Evolutionary conservation across 2,329 filamentous ascomycete genomes (phyloP).

Genomic region (Colletotrichum sojae): DNA sequence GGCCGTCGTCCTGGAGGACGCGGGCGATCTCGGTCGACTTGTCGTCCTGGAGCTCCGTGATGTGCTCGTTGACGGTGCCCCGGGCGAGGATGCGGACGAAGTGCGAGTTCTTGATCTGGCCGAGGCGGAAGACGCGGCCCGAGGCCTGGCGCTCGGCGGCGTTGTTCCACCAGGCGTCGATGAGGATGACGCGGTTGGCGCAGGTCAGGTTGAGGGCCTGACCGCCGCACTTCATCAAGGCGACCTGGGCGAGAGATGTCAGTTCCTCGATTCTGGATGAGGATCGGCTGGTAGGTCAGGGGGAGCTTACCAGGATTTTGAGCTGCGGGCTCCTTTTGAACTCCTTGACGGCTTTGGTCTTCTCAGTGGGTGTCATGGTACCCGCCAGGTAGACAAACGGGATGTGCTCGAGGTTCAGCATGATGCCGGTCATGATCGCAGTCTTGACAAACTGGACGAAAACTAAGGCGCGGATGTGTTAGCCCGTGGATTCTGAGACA

Average conservation of each 20-base stretch:
- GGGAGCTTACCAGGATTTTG: slow-evolving; percentile 54
- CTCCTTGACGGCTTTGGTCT: slow-evolving; percentile 32
- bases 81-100: slow-evolving; percentile 70
- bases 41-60: slow-evolving; percentile 67
- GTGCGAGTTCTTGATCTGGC: slow-evolving; percentile 72
- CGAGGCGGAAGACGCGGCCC: slow-evolving; percentile 73
- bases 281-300: neutral
- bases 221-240: slow-evolving; percentile 52
- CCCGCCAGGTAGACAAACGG: slow-evolving; percentile 57
- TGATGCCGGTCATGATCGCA: slow-evolving; percentile 52
- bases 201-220: slow-evolving; percentile 57
- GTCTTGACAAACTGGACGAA: slow-evolving; percentile 53
- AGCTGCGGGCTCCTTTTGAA: slow-evolving; percentile 42
- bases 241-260: slow-evolving; percentile 47
- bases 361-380: slow-evolving; percentile 38
- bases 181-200: slow-evolving; percentile 67
- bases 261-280: neutral
- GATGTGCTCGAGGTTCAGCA: slow-evolving; percentile 49
- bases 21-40: slow-evolving; percentile 65
- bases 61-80: slow-evolving; percentile 70
- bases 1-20: slow-evolving; percentile 49
- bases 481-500: neutral
- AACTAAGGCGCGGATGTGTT: slow-evolving; percentile 45
- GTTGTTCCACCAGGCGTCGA: slow-evolving; percentile 75
- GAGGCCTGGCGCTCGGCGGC: slow-evolving; percentile 74